phyloP scores from a whole-genome alignment of 257 asterid species.

The Plantago ovata region DNA sequence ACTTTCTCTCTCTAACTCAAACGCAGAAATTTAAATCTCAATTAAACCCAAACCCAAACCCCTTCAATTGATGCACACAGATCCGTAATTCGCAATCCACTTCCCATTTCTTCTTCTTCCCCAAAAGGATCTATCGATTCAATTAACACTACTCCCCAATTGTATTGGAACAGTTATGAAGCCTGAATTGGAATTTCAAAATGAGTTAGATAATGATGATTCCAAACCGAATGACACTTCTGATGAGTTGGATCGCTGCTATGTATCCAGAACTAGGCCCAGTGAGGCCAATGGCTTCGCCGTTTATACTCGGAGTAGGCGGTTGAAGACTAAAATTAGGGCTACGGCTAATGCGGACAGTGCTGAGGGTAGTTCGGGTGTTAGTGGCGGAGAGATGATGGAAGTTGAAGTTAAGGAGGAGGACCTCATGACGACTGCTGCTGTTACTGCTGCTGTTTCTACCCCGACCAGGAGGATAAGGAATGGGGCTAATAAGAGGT shows the following conservation, averaged over 20 bases:
- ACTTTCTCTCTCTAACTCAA: too few relatives aligned
- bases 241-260: constrained; percentile 32
- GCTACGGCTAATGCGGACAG: constrained; percentile 25
- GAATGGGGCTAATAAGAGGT: constrained; percentile 39
- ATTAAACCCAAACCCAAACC: not conserved
- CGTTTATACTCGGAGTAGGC: constrained; percentile 66
- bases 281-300: constrained; percentile 53
- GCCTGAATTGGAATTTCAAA: constrained; percentile 3
- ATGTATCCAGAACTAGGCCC: constrained; percentile 38
- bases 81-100: not conserved
- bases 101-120: not conserved
- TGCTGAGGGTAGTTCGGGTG: constrained; percentile 25
- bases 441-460: too few relatives aligned
- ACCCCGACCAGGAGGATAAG: constrained; percentile 20
- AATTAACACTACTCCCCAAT: not conserved
- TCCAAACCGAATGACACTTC: constrained; percentile 28
- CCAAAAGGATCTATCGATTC: not conserved
- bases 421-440: not conserved
- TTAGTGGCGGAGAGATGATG: constrained; percentile 41
- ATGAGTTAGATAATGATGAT: constrained; percentile 22
- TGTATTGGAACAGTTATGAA: constrained; percentile 2
- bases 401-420: constrained; percentile 62
- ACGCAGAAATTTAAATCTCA: not conserved
- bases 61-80: not conserved
- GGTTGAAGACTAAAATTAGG: constrained; percentile 41